Evolutionary conservation across 2,329 filamentous ascomycete genomes (phyloP).

Genomic region (Exophiala sp.): DNA sequence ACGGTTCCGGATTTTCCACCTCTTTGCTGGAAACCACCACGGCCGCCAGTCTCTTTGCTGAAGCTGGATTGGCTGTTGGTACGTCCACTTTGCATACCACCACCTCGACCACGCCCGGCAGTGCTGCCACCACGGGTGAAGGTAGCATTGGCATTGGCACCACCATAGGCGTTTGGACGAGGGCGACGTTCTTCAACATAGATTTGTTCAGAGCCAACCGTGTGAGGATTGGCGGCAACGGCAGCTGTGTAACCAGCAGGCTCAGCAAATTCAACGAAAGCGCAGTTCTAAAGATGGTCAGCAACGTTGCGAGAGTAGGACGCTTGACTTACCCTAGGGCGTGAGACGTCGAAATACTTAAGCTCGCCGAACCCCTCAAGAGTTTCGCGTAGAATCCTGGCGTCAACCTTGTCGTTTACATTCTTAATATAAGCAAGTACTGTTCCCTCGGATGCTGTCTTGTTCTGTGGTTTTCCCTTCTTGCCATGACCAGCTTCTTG

Average conservation of each 20-base stretch:
- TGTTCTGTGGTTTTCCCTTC: constrained; percentile 68
- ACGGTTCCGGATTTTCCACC: constrained; percentile 58
- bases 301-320: neutral
- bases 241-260: constrained; percentile 79
- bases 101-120: constrained; percentile 60
- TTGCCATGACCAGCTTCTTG: constrained; percentile 84
- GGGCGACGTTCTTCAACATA: constrained; percentile 84
- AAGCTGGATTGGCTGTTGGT: constrained; percentile 64
- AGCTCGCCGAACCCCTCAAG: constrained; percentile 68
- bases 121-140: constrained; percentile 60
- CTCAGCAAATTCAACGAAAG: constrained; percentile 90
- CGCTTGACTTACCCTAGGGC: constrained; percentile 64
- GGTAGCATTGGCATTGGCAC: constrained; percentile 54
- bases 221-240: constrained; percentile 77
- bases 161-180: constrained; percentile 67
- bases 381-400: constrained; percentile 65
- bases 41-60: constrained; percentile 65
- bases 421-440: constrained; percentile 92
- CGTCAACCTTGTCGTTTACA: constrained; percentile 82
- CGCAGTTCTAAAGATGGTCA: constrained; percentile 69
- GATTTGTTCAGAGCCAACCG: constrained; percentile 76
- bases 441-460: constrained; percentile 65
- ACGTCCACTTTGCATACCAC: constrained; percentile 42
- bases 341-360: constrained; percentile 62
- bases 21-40: constrained; percentile 62